phyloP scores from a whole-genome alignment of 352 stramenopile genomes.

The Hyaloperonospora brassicae region DNA sequence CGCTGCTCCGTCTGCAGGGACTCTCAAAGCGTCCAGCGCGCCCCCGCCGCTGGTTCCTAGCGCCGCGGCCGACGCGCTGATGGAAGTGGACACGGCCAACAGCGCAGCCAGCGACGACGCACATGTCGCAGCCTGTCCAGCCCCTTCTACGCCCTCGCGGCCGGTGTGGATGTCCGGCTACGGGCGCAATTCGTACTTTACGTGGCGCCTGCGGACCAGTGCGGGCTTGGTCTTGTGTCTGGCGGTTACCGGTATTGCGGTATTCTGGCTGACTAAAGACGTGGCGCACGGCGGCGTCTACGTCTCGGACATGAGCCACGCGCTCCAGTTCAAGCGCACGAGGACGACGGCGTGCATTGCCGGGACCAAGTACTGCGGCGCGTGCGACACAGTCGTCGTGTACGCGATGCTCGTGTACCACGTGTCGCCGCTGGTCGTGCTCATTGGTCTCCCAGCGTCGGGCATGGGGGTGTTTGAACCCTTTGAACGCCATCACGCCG shows the following conservation, averaged over 20 bases:
- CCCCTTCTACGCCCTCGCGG: conserved; percentile 13
- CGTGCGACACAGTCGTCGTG: conserved; percentile 52
- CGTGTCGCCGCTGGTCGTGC: conserved; percentile 40
- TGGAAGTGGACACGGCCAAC: conserved; percentile 17
- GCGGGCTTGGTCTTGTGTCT: conserved; percentile 39
- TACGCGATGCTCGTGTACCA: conserved; percentile 71
- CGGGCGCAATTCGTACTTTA: conserved; percentile 77
- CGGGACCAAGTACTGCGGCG: conserved; percentile 32
- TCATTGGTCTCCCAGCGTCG: conserved; percentile 55
- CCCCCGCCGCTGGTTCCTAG: conserved; percentile 19
- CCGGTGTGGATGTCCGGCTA: conserved; percentile 24
- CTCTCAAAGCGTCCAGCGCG: conserved; percentile 8
- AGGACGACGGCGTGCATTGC: conserved; percentile 20
- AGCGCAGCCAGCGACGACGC: conserved; percentile 2
- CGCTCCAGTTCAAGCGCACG: conserved; percentile 40
- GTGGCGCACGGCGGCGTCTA: conserved; percentile 43
- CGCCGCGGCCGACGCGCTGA: conserved; percentile 16
- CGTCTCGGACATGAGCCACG: conserved; percentile 31
- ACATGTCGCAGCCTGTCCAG: conserved; percentile 21
- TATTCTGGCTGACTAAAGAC: conserved; percentile 34
- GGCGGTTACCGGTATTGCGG: conserved; percentile 33
- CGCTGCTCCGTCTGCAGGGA: no score
- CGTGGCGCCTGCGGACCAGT: conserved; percentile 42
- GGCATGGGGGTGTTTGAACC: conserved; percentile 56
- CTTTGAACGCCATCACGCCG: conserved; percentile 39